These are phyloP conservation scores for Poterioochromonas sp. DNA, from an alignment of 352 stramenopile species.

Conservation along the genomic window DNA sequence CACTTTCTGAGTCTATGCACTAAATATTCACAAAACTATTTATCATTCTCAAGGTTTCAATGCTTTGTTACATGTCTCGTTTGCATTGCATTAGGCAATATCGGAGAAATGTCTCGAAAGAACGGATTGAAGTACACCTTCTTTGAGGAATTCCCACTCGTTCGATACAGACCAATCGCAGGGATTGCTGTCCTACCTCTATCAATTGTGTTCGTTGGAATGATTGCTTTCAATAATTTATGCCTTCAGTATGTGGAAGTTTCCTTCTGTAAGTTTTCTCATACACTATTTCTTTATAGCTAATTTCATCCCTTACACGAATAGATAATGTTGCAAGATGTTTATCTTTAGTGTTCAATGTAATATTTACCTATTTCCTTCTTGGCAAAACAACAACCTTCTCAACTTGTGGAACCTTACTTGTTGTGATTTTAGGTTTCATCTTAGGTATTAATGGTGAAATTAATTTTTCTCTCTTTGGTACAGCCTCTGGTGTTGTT, in stretches of 20 bases:
- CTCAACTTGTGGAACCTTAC: slow-evolving; percentile 55
- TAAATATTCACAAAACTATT: not conserved
- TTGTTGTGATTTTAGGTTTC: slow-evolving; percentile 64
- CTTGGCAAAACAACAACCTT: slow-evolving; percentile 53
- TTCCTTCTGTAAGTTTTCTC: slow-evolving; percentile 61
- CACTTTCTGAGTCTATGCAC: slow-evolving; percentile 1
- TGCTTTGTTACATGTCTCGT: slow-evolving; percentile 64
- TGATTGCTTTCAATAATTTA: slow-evolving; percentile 70
- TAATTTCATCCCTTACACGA: not conserved
- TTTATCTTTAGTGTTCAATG: slow-evolving; percentile 73
- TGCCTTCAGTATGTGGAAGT: slow-evolving; percentile 66
- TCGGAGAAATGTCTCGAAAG: slow-evolving; percentile 45
- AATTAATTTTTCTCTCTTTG: slow-evolving; percentile 61
- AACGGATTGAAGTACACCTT: slow-evolving; percentile 43
- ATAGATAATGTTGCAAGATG: slow-evolving; percentile 45
- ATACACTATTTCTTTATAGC: not conserved
- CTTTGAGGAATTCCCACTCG: slow-evolving; percentile 59
- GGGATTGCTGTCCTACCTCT: slow-evolving; percentile 56
- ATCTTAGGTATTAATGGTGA: slow-evolving; percentile 62
- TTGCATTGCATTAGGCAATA: slow-evolving; percentile 55
- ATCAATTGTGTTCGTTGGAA: slow-evolving; percentile 66
- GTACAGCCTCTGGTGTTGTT: slow-evolving; percentile 58
- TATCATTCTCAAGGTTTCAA: slow-evolving; percentile 44
- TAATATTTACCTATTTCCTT: slow-evolving; percentile 59
- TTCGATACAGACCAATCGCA: slow-evolving; percentile 51